Evolutionary conservation across 2,329 filamentous ascomycete genomes (phyloP).

Genomic region (Phialophora chinensis): DNA sequence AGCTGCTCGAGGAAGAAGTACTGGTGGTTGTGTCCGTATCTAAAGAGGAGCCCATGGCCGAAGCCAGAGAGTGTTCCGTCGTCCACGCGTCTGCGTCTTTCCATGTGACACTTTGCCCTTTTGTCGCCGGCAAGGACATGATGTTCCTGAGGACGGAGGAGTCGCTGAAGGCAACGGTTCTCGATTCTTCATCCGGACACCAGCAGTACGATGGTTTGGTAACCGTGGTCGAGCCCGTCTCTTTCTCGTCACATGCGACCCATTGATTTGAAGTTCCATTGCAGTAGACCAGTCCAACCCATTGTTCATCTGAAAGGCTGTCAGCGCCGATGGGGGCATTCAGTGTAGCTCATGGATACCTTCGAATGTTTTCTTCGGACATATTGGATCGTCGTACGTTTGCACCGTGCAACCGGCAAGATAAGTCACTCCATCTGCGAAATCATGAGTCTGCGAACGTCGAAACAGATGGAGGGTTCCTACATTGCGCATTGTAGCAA

Average conservation of each 20-base stretch:
- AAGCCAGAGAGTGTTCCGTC: constrained; percentile 22
- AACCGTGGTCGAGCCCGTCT: constrained; percentile 19
- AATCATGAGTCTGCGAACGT: constrained; percentile 17
- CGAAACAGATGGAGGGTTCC: not conserved
- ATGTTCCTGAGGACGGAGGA: constrained; percentile 27
- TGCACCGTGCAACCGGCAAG: constrained; percentile 39
- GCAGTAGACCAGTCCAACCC: constrained; percentile 38
- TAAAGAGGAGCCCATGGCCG: not conserved
- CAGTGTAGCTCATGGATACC: constrained; percentile 5
- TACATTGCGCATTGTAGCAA: constrained; percentile 38
- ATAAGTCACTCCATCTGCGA: constrained; percentile 37
- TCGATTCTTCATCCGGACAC: constrained; percentile 29
- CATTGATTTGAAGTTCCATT: constrained; percentile 37
- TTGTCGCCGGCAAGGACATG: constrained; percentile 29
- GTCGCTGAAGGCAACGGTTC: constrained; percentile 32
- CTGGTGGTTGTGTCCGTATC: constrained; percentile 11
- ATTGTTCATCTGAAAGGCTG: constrained; percentile 26
- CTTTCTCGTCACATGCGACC: constrained; percentile 32
- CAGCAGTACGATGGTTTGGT: constrained; percentile 30
- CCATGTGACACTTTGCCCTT: constrained; percentile 29
- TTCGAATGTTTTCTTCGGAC: constrained; percentile 35
- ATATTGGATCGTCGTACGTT: constrained; percentile 33
- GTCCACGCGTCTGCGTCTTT: constrained; percentile 25
- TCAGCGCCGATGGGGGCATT: not conserved
- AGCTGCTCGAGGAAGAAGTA: constrained; percentile 5